Conservation (phyloP, 441 rosid genomes). For the Syzygium syzygioides region DNA sequence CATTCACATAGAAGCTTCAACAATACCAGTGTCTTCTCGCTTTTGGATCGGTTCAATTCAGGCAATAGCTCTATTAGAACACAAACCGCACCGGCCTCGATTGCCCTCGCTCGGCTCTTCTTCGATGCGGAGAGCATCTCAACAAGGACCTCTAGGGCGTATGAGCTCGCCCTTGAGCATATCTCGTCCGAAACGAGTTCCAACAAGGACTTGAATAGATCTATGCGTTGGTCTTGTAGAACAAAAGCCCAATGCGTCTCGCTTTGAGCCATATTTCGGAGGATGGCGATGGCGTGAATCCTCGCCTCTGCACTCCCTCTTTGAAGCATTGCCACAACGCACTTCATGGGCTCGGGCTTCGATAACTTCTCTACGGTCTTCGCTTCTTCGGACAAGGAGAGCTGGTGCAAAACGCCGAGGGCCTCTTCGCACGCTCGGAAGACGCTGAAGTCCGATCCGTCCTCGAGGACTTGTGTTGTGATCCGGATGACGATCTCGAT, state of each 20-base stretch:
- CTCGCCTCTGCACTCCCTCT: constrained; percentile 27
- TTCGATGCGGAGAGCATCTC: constrained; percentile 10
- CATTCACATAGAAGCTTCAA: constrained; percentile 21
- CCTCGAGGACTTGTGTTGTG: not conserved
- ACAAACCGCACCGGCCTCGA: constrained; percentile 21
- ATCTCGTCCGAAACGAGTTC: constrained; percentile 29
- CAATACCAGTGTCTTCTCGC: constrained; percentile 19
- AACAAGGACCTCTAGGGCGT: constrained; percentile 22
- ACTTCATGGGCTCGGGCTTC: constrained; percentile 9
- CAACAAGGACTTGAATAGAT: constrained; percentile 23
- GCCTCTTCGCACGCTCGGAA: constrained; percentile 28
- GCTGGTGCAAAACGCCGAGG: constrained; percentile 12
- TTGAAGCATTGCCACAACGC: constrained; percentile 17
- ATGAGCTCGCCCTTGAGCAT: constrained; percentile 23
- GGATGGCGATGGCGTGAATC: constrained; percentile 10
- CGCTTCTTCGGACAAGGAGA: constrained; percentile 5
- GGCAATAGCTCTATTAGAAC: constrained; percentile 26
- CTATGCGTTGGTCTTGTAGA: constrained; percentile 19
- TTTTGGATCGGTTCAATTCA: constrained; percentile 19
- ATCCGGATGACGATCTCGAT: constrained; percentile 15
- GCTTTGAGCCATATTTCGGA: constrained; percentile 12
- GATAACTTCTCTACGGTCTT: not conserved
- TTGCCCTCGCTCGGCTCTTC: constrained; percentile 19
- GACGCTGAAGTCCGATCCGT: constrained; percentile 8
- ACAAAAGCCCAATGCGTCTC: constrained; percentile 6